These are phyloP conservation scores for Rauvolfia tetraphylla DNA, from an alignment of 257 asterid genomes.

Conservation along the genomic window DNA sequence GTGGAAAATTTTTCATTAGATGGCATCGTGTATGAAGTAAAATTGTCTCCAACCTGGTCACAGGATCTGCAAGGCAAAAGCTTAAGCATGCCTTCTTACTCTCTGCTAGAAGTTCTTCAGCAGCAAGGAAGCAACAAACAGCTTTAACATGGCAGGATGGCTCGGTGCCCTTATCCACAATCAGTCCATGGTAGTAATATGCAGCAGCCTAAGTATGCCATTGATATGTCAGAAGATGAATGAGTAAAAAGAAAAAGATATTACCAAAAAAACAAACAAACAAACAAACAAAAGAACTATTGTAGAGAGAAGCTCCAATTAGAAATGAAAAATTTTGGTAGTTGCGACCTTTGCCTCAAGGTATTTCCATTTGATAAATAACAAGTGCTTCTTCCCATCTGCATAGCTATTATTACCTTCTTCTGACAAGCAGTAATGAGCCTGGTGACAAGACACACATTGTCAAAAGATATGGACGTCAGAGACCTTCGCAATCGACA, in stretches of 20 bases:
- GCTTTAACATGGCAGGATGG: conserved; percentile 60
- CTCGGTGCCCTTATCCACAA: conserved; percentile 61
- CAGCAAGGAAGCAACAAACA: conserved; percentile 65
- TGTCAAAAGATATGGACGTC: neutral
- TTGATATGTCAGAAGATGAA: conserved; percentile 7
- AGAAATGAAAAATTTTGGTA: neutral
- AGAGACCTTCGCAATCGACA: neutral
- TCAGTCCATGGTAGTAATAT: conserved; percentile 74
- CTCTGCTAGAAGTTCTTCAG: conserved; percentile 60
- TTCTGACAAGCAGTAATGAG: conserved; percentile 53
- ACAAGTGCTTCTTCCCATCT: conserved; percentile 50
- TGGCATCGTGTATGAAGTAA: neutral
- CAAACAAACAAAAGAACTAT: neutral
- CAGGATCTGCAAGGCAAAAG: conserved; percentile 76
- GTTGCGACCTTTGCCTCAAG: conserved; percentile 75
- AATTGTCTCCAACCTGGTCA: conserved; percentile 48
- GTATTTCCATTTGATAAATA: conserved; percentile 78
- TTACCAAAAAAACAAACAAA: no score
- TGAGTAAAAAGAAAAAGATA: no score
- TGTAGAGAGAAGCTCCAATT: neutral
- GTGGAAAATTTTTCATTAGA: neutral
- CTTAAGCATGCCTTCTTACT: conserved; percentile 76
- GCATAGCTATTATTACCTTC: conserved; percentile 17
- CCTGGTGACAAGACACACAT: conserved; percentile 31
- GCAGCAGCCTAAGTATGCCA: conserved; percentile 58